A percentile compares a stretch with the other conserved stretches of the same genome.
These are phyloP conservation scores for Casuarina cunninghamiana DNA, from an alignment of 306 rosid genomes.

Conservation along the genomic window DNA sequence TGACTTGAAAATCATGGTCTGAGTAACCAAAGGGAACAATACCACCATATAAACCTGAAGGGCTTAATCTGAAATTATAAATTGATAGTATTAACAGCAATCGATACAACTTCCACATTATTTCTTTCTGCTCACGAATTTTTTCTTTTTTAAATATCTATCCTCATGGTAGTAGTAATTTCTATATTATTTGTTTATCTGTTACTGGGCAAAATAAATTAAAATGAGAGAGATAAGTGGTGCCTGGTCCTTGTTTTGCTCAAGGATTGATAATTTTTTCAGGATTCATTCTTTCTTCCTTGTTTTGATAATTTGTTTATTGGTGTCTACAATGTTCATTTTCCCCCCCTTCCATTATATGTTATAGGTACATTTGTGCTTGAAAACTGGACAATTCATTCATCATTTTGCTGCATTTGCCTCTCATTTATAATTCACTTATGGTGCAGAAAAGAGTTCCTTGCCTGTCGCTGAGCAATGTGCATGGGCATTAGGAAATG, in stretches of 20 bases:
- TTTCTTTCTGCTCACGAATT: background rate
- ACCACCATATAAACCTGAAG: background rate
- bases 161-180: background rate
- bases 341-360: background rate
- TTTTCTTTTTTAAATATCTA: background rate
- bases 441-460: constrained; percentile 77
- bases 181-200: background rate
- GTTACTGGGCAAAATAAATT: background rate
- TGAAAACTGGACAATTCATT: constrained; percentile 27
- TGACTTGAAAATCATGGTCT: constrained; percentile 1
- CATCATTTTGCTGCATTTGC: constrained; percentile 26
- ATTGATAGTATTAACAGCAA: background rate
- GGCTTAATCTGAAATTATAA: background rate
- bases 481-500: constrained; percentile 96
- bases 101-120: background rate
- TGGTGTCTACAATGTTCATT: background rate
- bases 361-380: background rate
- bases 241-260: background rate
- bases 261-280: background rate
- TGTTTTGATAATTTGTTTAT: background rate
- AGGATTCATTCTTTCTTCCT: background rate
- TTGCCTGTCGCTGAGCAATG: constrained; percentile 91
- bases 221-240: background rate
- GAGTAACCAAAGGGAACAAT: background rate
- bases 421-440: constrained; percentile 24